A percentile compares a stretch with the other conserved stretches of the same genome.
phyloP scores from a whole-genome alignment of 140 eudicot species.

The Bidens hawaiensis region DNA sequence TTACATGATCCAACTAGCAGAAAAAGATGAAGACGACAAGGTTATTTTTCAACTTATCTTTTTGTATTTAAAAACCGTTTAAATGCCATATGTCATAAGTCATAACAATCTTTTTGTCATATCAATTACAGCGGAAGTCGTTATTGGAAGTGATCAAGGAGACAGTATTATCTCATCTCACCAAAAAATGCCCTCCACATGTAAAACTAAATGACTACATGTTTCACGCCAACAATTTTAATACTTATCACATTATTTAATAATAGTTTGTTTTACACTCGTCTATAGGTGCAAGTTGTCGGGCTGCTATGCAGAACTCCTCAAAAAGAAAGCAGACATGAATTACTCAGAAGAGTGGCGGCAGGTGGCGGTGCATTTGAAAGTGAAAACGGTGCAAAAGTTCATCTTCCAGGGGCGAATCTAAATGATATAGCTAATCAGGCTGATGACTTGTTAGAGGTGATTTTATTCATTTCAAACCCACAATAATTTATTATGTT shows the following conservation, averaged over 20 bases:
- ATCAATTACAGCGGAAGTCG: constrained; percentile 70
- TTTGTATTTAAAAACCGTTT: not conserved
- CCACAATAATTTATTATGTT: not conserved
- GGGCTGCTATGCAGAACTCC: constrained; percentile 96
- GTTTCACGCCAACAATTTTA: not conserved
- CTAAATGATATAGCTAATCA: constrained; percentile 89
- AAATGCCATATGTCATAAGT: no score
- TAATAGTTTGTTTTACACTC: not conserved
- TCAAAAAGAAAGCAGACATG: constrained; percentile 82
- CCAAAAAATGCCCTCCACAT: constrained; percentile 92
- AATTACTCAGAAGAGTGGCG: constrained; percentile 86
- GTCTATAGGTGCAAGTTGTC: constrained; percentile 79
- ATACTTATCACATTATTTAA: not conserved
- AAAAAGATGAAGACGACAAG: constrained; percentile 75
- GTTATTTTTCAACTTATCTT: constrained; percentile 22
- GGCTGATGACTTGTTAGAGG: constrained; percentile 98
- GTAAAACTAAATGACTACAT: constrained; percentile 37
- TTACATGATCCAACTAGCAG: constrained; percentile 88
- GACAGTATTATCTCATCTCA: constrained; percentile 88
- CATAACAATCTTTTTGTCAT: constrained; percentile 2
- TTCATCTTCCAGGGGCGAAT: constrained; percentile 98
- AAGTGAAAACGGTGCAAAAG: constrained; percentile 75
- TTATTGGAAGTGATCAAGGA: constrained; percentile 92
- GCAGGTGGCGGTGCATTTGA: constrained; percentile 96
- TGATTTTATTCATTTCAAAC: constrained; percentile 6